These are phyloP conservation scores for Lenwebbia sp. DNA, from an alignment of 345 rosid genomes.

Conservation along the genomic window DNA sequence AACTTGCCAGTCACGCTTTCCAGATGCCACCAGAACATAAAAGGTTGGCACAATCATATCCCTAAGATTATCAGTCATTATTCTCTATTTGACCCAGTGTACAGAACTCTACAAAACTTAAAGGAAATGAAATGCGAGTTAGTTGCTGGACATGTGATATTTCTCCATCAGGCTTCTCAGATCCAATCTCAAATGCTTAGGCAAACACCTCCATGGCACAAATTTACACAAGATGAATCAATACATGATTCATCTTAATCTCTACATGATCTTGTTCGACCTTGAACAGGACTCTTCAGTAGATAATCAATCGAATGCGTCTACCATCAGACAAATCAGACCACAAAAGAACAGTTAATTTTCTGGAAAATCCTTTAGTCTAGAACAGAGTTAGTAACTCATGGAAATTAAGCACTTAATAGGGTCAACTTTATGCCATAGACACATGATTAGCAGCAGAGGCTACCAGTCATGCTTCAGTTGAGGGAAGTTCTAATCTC, in stretches of 20 bases:
- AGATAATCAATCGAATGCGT: not conserved
- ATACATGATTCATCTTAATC: no score
- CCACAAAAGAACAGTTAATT: not conserved
- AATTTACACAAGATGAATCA: not conserved
- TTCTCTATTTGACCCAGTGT: not conserved
- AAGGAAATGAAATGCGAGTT: not conserved
- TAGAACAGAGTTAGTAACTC: not conserved
- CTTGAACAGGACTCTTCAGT: not conserved
- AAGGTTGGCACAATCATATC: not conserved
- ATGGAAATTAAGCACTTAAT: not conserved
- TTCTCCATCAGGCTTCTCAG: not conserved
- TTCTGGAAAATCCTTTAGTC: not conserved
- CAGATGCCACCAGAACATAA: not conserved
- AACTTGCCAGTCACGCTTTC: not conserved
- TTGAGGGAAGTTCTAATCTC: not conserved
- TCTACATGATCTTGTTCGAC: not conserved
- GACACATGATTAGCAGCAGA: not conserved
- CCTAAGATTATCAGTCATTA: not conserved
- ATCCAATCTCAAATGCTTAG: not conserved
- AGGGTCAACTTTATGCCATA: not conserved
- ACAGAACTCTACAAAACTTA: not conserved
- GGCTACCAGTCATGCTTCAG: not conserved
- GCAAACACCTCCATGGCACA: not conserved
- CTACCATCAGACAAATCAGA: not conserved
- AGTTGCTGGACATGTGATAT: not conserved